Conservation (phyloP, 495 filamentous ascomycete species). For the Neurospora pannonica region DNA sequence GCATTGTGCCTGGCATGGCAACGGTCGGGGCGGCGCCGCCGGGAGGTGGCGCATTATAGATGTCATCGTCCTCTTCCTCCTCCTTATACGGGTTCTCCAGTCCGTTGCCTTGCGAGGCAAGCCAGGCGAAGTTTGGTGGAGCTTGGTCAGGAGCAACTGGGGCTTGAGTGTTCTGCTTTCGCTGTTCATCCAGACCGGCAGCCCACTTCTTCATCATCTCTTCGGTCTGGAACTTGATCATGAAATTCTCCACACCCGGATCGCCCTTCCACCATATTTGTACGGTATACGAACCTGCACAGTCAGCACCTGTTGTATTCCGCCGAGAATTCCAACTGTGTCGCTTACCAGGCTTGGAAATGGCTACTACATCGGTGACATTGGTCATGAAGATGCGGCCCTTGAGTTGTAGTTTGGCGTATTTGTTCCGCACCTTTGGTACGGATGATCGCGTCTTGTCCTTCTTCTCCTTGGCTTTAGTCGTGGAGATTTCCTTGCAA, state of each 20-base stretch:
- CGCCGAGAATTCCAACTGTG: neutral
- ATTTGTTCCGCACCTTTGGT: conserved; percentile 59
- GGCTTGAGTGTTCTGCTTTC: conserved; percentile 36
- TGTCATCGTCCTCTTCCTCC: conserved; percentile 73
- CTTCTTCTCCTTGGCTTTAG: conserved; percentile 69
- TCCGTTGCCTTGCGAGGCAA: conserved; percentile 48
- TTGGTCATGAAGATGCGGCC: conserved; percentile 99
- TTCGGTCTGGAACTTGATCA: conserved; percentile 85
- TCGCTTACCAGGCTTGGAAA: conserved; percentile 68
- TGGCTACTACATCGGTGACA: conserved; percentile 82
- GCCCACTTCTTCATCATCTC: conserved; percentile 90
- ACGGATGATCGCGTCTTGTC: conserved; percentile 42
- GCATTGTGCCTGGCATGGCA: conserved; percentile 39
- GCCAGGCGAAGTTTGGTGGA: conserved; percentile 64
- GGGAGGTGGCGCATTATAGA: conserved; percentile 35
- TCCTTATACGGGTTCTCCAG: conserved; percentile 73
- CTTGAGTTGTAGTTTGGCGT: conserved; percentile 82
- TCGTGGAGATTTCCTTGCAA: conserved; percentile 88
- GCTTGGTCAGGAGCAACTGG: conserved; percentile 27
- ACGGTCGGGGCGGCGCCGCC: conserved; percentile 6
- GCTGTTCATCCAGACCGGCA: conserved; percentile 48
- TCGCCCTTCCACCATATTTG: conserved; percentile 99
- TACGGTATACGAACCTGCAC: conserved; percentile 74
- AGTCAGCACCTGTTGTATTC: conserved; percentile 12
- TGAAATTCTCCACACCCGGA: conserved; percentile 90